These are phyloP conservation scores for Marasmius oreades DNA, from an alignment of 1,284 basidiomycete species.

Conservation along the genomic window DNA sequence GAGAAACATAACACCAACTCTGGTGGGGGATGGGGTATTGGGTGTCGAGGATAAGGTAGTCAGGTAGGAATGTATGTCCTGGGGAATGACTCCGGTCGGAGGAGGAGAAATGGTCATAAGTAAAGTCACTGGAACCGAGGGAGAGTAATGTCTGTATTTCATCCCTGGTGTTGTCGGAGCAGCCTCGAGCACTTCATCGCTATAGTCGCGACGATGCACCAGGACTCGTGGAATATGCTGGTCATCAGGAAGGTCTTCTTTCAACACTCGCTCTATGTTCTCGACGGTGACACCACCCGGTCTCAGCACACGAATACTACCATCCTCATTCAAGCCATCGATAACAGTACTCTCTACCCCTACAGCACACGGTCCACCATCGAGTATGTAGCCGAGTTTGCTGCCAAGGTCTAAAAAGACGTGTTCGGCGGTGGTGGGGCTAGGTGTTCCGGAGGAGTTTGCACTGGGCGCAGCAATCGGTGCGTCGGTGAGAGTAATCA, in stretches of 20 bases:
- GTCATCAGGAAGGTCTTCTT: constrained; percentile 33
- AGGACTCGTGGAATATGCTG: constrained; percentile 51
- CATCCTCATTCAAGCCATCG: constrained; percentile 74
- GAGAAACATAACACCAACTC: constrained; percentile 69
- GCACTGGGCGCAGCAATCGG: constrained; percentile 96
- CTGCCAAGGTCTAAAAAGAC: constrained; percentile 79
- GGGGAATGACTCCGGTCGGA: constrained; percentile 27
- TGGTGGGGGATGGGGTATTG: constrained; percentile 26
- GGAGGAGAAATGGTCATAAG: constrained; percentile 53
- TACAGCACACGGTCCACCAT: constrained; percentile 89
- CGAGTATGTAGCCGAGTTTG: constrained; percentile 78
- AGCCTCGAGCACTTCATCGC: constrained; percentile 59
- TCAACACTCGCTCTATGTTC: constrained; percentile 67
- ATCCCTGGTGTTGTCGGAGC: constrained; percentile 97
- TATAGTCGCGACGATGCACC: constrained; percentile 74
- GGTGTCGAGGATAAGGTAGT: constrained; percentile 31
- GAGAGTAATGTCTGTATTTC: constrained; percentile 99
- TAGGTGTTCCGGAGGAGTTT: constrained; percentile 92
- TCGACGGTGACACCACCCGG: constrained; percentile 95
- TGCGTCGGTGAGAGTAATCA: constrained; percentile 73
- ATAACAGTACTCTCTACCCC: constrained; percentile 97
- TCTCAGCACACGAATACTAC: constrained; percentile 78
- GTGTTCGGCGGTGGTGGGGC: constrained; percentile 89
- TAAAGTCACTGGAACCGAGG: constrained; percentile 79
- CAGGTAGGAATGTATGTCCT: constrained; percentile 36